phyloP scores from a whole-genome alignment of 768 basidiomycete genomes.

The Boletus reticulatus region DNA sequence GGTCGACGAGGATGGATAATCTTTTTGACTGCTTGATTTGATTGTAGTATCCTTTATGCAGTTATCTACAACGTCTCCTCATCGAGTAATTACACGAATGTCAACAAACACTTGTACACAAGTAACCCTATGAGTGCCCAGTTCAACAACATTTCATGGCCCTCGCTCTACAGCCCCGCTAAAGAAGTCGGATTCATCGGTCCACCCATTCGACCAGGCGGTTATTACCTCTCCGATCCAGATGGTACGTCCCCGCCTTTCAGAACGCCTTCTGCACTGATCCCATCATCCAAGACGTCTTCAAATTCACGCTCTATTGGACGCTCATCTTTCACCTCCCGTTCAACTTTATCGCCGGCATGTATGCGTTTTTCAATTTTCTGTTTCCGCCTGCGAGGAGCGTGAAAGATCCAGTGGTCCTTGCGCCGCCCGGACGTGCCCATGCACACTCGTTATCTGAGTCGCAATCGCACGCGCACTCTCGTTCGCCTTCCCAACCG shows the following conservation, averaged over 20 bases:
- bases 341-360: constrained; percentile 37
- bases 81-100: too few species aligned
- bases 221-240: constrained; percentile 35
- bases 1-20: constrained; percentile 16
- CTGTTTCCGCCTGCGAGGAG: constrained; percentile 34
- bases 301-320: constrained; percentile 48
- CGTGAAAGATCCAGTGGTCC: not conserved
- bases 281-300: constrained; percentile 33
- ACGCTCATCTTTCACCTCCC: constrained; percentile 46
- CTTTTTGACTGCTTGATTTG: not conserved
- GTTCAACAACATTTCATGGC: constrained; percentile 31
- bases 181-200: constrained; percentile 31
- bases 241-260: constrained; percentile 22
- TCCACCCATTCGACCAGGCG: constrained; percentile 31
- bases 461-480: not conserved
- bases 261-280: not conserved
- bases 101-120: too few species aligned
- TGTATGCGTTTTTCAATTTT: constrained; percentile 43
- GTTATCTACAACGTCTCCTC: too few species aligned
- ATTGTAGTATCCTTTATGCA: not conserved
- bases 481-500: not conserved
- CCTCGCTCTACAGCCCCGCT: constrained; percentile 37
- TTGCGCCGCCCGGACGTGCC: not conserved
- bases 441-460: not conserved
- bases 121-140: not conserved